Percentiles rank a stretch among this genome's conserved stretches.
phyloP scores from a whole-genome alignment of 768 basidiomycete species.

The Leucocoprinus sp. region DNA sequence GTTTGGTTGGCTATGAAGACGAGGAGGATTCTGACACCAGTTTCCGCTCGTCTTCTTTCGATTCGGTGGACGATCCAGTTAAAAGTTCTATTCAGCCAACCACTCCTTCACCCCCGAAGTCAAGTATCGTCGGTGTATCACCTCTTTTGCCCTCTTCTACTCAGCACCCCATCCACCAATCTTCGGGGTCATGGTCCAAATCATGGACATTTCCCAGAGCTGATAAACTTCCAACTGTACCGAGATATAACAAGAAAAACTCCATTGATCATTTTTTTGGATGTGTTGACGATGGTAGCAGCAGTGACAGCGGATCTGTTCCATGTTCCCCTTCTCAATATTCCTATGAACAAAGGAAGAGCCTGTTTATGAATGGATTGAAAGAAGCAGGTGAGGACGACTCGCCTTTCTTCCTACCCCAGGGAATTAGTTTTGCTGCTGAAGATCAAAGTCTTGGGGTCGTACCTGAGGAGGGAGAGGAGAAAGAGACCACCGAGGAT shows the following conservation, averaged over 20 bases:
- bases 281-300: constrained; percentile 52
- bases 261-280: constrained; percentile 75
- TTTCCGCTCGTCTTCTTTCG: constrained; percentile 44
- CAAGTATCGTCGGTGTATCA: constrained; percentile 6
- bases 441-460: constrained; percentile 37
- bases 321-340: constrained; percentile 36
- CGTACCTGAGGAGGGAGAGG: constrained; percentile 23
- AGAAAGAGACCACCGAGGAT: constrained; percentile 28
- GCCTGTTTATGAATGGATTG: constrained; percentile 48
- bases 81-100: background rate
- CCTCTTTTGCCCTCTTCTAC: constrained; percentile 6
- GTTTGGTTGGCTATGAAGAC: constrained; percentile 60
- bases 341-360: constrained; percentile 50
- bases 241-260: constrained; percentile 22
- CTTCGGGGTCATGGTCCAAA: constrained; percentile 47
- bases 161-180: constrained; percentile 22
- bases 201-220: constrained; percentile 56
- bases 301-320: constrained; percentile 25
- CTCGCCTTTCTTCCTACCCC: constrained; percentile 37
- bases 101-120: constrained; percentile 18
- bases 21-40: constrained; percentile 51
- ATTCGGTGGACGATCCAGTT: constrained; percentile 38
- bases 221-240: background rate
- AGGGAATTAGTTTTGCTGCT: constrained; percentile 30
- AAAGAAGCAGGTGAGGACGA: constrained; percentile 44